These are phyloP conservation scores for Talaromyces ruber DNA, from an alignment of 495 filamentous ascomycete species.

Conservation along the genomic window DNA sequence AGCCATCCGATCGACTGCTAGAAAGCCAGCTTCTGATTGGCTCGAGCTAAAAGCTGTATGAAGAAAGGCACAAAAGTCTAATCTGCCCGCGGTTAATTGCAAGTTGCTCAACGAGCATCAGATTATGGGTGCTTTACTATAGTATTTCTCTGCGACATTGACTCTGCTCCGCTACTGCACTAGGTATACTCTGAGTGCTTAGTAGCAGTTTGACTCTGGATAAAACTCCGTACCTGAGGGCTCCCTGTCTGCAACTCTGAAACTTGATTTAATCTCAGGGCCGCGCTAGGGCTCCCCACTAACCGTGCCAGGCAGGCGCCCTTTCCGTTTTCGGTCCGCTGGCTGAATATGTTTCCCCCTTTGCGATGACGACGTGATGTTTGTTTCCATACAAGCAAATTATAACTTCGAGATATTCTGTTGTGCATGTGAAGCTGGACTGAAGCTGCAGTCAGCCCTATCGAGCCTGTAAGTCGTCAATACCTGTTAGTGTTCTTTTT, in stretches of 20 bases:
- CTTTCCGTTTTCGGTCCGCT: neutral
- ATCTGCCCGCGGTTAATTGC: no score
- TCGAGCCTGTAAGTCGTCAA: no score
- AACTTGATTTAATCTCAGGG: neutral
- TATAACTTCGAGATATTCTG: neutral
- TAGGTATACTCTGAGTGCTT: no score
- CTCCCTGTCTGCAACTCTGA: neutral
- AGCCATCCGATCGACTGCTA: neutral
- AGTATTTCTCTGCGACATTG: neutral
- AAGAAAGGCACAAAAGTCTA: neutral
- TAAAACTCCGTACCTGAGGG: no score
- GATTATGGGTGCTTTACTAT: no score
- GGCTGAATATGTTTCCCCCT: neutral
- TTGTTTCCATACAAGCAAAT: neutral
- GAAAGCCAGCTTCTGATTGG: neutral
- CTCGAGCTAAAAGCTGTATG: neutral
- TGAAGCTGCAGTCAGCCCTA: neutral
- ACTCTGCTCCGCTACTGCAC: no score
- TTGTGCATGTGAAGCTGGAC: neutral
- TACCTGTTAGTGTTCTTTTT: no score
- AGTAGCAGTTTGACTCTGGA: no score
- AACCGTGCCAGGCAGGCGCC: neutral
- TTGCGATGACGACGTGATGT: neutral
- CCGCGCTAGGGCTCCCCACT: neutral
- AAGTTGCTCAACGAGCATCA: no score